Evolutionary conservation across 2,329 filamentous ascomycete genomes (phyloP), one percentile per base, ranked within the genome.

Genomic region (Metarhizium guizhouense): DNA sequence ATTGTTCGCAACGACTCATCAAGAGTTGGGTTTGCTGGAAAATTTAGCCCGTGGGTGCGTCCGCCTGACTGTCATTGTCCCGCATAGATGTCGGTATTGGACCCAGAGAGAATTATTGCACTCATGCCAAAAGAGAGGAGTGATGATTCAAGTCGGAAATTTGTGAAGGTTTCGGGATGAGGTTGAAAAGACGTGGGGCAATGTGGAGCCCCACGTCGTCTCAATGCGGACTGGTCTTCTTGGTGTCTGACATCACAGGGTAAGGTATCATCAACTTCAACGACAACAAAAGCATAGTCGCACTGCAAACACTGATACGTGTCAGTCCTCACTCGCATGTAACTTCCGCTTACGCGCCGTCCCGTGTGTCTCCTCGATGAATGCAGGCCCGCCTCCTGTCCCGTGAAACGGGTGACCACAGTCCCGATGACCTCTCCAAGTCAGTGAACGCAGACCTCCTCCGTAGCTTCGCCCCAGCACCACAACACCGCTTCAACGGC

Each of bases 301-400:
- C n/a, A 7, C 42, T 20, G 6, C 42, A 20, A 20, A 11, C 25
- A 6, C 16, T 48, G 7, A 6, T 11, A 13, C 11, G 8, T 30
- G 4, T 30, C 25, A 3, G 3, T 7, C 13, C 14, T 14, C 20
- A 30, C 13, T 11, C 14, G 5, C 45, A 32, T 30, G 45, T 14
- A 48, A n/a, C 10, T 8, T 48, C 45, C 14, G 10, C 4, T 20
- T 48, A 16, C 45, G 45, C 45, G 45, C 2, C 20, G 14, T 14
- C 7, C n/a, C 43, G 43, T 18, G 29, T 51, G 16, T n/a, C 56
- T 45, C 45, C 25, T 65, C 65, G 61, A 74, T 74, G 72, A 70
- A 85, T 87, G 83, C 76, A 93, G 90, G 85, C 82, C 68, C 84
- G 86, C 69, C 76, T 95, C 58, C 78, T 94, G 70, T 84, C 88